A percentile compares a stretch with the other conserved stretches of the same genome.
phyloP scores from a whole-genome alignment of 2,329 filamentous ascomycete genomes.

The Calonectria pteridis region DNA sequence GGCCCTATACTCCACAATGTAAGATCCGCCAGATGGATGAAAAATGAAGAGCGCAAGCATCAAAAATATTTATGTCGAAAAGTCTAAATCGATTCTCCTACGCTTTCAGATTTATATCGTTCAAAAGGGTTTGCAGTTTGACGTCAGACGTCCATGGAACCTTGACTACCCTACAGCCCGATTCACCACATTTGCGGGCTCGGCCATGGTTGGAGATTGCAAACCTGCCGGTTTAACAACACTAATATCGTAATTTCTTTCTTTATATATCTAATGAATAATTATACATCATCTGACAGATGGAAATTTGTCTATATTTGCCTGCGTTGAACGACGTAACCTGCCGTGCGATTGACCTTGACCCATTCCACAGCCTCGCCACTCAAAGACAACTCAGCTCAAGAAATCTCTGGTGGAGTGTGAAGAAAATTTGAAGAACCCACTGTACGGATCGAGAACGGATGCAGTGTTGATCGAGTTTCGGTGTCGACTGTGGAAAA shows the following conservation, averaged over 20 bases:
- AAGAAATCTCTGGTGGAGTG: background rate
- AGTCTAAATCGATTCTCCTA: background rate
- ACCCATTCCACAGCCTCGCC: background rate
- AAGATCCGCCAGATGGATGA: too few species aligned
- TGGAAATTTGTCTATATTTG: accelerated
- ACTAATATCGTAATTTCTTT: too few species aligned
- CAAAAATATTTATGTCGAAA: background rate
- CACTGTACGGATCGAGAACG: background rate
- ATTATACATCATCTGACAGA: background rate
- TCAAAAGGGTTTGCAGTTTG: too few species aligned
- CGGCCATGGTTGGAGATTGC: background rate
- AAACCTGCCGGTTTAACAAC: too few species aligned
- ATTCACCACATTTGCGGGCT: too few species aligned
- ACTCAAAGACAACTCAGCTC: background rate
- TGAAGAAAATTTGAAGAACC: background rate
- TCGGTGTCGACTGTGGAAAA: background rate
- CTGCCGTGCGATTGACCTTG: background rate
- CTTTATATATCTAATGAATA: background rate
- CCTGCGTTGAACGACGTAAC: background rate
- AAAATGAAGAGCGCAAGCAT: too few species aligned
- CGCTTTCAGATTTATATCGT: too few species aligned
- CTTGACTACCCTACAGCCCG: background rate
- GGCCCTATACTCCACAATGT: too few species aligned
- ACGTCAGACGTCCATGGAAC: background rate
- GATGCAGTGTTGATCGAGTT: background rate